Evolutionary conservation across 495 filamentous ascomycete species (phyloP).

Genomic region (Aspergillus incahuasiensis): DNA sequence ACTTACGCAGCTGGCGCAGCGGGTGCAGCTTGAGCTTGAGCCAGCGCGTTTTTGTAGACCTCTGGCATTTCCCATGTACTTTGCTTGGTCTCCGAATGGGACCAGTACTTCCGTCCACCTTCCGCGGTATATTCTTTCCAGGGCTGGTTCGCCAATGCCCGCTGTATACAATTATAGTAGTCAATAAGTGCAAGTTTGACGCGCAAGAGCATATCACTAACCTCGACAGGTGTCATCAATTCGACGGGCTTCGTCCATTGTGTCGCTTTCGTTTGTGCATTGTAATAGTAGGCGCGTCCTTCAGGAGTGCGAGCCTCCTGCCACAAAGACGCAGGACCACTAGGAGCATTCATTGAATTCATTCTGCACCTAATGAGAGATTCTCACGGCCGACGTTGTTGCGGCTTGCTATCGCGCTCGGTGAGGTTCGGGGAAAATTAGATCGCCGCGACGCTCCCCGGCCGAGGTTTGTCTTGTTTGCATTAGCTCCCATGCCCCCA

Average conservation of each 20-base stretch:
- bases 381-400: not conserved
- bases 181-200: not conserved
- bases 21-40: slow-evolving; percentile 51
- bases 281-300: slow-evolving; percentile 91
- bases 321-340: slow-evolving; percentile 60
- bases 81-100: slow-evolving; percentile 83
- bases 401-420: not conserved
- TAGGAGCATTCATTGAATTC: slow-evolving; percentile 58
- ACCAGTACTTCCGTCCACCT: slow-evolving; percentile 89
- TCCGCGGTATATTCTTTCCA: slow-evolving; percentile 92
- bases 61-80: slow-evolving; percentile 96
- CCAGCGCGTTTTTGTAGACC: slow-evolving; percentile 66
- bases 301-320: slow-evolving; percentile 78
- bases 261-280: slow-evolving; percentile 77
- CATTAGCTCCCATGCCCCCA: slow-evolving; percentile 7
- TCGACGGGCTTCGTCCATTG: slow-evolving; percentile 93
- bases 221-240: slow-evolving; percentile 83
- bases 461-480: slow-evolving; percentile 33
- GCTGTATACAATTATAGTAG: slow-evolving; percentile 38
- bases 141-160: slow-evolving; percentile 74
- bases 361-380: slow-evolving; percentile 35
- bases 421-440: slow-evolving; percentile 20
- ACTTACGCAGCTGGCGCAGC: slow-evolving; percentile 58
- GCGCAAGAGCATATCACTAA: slow-evolving; percentile 34
- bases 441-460: slow-evolving; percentile 16